Evolutionary conservation across 1,284 basidiomycete genomes (phyloP), one percentile per base, ranked within the genome.

Genomic region (Cystobasidiaceae sp.): DNA sequence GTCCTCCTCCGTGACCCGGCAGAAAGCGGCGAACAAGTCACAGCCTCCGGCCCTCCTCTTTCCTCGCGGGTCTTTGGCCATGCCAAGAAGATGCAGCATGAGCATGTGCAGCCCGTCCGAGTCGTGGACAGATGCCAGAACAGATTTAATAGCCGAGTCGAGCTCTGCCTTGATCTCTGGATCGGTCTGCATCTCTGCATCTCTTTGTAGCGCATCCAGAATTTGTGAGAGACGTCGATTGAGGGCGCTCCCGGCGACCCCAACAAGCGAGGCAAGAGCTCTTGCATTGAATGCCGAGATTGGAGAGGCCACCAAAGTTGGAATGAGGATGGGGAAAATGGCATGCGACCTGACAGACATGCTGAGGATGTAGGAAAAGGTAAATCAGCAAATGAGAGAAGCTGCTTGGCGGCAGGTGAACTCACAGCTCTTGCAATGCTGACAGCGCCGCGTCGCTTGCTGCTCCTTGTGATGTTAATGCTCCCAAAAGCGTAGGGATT

Each of bases 261-360:
- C 89, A 17, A 97, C 92, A 43, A 98, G 82, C 0, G 91, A 87
- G 2, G 87, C 87, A 11, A 98, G 80, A 3, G 94, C 94, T 19
- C 87, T 85, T n/a, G 90, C 91, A 75, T 98, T 97, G 85, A 97
- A 97, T 2, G 88, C 85, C 2, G 90, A 87, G 83, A 98, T 93
- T 0, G 94, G 94, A 37, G 84, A 84, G 4, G 87, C 85, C 39
- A 90, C 93, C 68, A 98, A 82, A 5, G 93, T 93, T 0, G 94
- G 96, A 55, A 98, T 90, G 59, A 98, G 81, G n/a, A 96, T 89
- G 0, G 96, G 96, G 89, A 98, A 97, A 54, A 99, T 93, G 13
- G 89, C 93, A 48, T 87, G 82, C 11, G 93, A 89, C 55, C 91
- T 88, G 72, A 93, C 88, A 58, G 70, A 67, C 74, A 76, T 75